Evolutionary conservation across 495 filamentous ascomycete species (phyloP).

Genomic region (Xylaria nigripes): DNA sequence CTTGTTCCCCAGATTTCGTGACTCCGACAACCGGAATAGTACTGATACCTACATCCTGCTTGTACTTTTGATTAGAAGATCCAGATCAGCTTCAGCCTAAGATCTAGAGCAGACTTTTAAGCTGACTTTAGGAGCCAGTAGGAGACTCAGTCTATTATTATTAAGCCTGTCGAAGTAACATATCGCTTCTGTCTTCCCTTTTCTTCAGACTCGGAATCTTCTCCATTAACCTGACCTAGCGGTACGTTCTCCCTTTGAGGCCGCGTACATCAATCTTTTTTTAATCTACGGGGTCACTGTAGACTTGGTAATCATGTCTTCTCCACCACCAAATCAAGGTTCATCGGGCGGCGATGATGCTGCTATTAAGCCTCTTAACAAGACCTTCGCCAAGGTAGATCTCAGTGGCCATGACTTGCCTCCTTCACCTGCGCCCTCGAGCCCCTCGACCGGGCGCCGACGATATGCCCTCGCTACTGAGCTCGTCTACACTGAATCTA

Average conservation of each 20-base stretch:
- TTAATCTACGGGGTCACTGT: not conserved
- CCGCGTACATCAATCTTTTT: not conserved
- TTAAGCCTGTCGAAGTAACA: not conserved
- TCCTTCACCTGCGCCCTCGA: constrained; percentile 90
- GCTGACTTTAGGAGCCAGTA: too few relatives aligned
- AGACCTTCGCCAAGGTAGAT: constrained; percentile 67
- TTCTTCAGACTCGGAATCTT: not conserved
- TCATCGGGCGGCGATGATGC: constrained; percentile 17
- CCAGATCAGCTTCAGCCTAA: not conserved
- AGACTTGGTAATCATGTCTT: constrained; percentile 26
- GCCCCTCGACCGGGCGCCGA: constrained; percentile 68
- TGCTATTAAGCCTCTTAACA: constrained; percentile 42
- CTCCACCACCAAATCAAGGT: constrained; percentile 19
- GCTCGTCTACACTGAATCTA: constrained; percentile 89
- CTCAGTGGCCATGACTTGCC: constrained; percentile 85
- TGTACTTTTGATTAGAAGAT: not conserved
- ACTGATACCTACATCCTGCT: not conserved
- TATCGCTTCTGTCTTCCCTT: not conserved
- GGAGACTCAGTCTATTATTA: too few relatives aligned
- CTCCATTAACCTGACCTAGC: not conserved
- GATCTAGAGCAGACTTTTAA: not conserved
- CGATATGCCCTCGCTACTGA: constrained; percentile 90
- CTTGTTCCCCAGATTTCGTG: constrained; percentile 8
- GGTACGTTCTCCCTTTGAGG: not conserved
- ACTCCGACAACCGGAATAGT: constrained; percentile 8